These are phyloP conservation scores for Tetrahymena elliotti DNA, from an alignment of 73 alveolate species.

Conservation along the genomic window DNA sequence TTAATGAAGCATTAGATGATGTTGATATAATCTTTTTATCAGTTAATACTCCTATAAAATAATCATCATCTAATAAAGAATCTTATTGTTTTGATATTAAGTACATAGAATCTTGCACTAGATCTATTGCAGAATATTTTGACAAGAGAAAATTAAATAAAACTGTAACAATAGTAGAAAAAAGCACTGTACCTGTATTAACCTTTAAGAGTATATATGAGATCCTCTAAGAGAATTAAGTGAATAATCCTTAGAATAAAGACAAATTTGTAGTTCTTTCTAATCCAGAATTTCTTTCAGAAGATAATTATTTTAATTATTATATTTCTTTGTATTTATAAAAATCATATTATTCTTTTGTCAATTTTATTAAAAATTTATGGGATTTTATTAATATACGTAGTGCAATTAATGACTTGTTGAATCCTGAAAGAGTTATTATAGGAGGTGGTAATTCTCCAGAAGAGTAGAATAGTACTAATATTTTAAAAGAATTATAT, in stretches of 20 bases:
- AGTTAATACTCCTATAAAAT: slow-evolving; percentile 93
- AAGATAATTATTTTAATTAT: slow-evolving; percentile 37
- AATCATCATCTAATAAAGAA: slow-evolving; percentile 52
- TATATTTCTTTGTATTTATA: neutral
- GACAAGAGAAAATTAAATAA: slow-evolving; percentile 18
- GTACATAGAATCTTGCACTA: slow-evolving; percentile 48
- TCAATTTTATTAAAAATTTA: neutral
- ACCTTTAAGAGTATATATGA: slow-evolving; percentile 64
- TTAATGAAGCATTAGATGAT: slow-evolving; percentile 46
- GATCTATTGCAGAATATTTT: slow-evolving; percentile 29
- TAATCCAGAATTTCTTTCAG: slow-evolving; percentile 97
- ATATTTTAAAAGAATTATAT: slow-evolving; percentile 6
- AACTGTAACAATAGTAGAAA: slow-evolving; percentile 69
- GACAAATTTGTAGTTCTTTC: slow-evolving; percentile 66
- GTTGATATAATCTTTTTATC: slow-evolving; percentile 64
- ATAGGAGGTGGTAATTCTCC: slow-evolving; percentile 60
- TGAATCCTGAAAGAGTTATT: slow-evolving; percentile 87
- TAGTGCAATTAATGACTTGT: slow-evolving; percentile 84
- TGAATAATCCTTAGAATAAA: slow-evolving; percentile 21
- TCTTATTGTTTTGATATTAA: slow-evolving; percentile 67
- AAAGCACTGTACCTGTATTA: slow-evolving; percentile 93
- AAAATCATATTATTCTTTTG: neutral
- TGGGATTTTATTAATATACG: slow-evolving; percentile 23
- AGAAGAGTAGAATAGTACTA: neutral
- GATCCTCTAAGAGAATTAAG: slow-evolving; percentile 15